Evolutionary conservation across 2,329 filamentous ascomycete genomes (phyloP).

Genomic region (Endoconidiophora laricicola): DNA sequence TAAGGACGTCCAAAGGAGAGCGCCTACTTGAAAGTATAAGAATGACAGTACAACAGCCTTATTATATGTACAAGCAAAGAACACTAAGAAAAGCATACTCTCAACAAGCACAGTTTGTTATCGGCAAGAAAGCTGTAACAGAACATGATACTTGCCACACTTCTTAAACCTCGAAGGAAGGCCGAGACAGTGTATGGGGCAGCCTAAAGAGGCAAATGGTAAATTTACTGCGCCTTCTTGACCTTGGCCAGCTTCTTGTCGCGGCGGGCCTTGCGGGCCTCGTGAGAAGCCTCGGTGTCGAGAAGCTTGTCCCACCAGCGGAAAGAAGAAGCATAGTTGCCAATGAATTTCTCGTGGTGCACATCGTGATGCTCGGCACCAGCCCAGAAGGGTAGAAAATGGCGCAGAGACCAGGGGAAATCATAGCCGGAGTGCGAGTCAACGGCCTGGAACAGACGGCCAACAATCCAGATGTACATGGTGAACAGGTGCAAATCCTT

Average conservation of each 20-base stretch:
- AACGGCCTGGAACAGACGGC: constrained; percentile 91
- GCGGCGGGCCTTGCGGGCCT: constrained; percentile 68
- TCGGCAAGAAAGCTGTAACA: not conserved
- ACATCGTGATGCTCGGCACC: constrained; percentile 92
- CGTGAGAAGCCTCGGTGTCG: constrained; percentile 83
- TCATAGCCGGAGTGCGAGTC: constrained; percentile 97
- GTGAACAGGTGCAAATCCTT: constrained; percentile 85
- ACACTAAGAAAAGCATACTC: not conserved
- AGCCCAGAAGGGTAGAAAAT: constrained; percentile 95
- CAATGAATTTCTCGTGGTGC: constrained; percentile 96
- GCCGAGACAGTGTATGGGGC: not conserved
- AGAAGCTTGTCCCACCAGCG: constrained; percentile 95
- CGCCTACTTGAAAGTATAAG: no score
- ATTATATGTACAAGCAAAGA: not conserved
- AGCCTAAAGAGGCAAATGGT: no score
- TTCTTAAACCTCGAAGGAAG: not conserved
- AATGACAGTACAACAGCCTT: not conserved
- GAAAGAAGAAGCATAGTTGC: constrained; percentile 96
- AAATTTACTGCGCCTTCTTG: constrained; percentile 50
- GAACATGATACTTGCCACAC: no score
- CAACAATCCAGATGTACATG: constrained; percentile 93
- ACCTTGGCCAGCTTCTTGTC: constrained; percentile 56
- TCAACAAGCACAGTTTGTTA: not conserved
- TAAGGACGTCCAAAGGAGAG: no score
- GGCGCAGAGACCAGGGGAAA: constrained; percentile 91